Evolutionary conservation across 805 yeast species (phyloP).

Genomic region (Teunomyces cretensis): DNA sequence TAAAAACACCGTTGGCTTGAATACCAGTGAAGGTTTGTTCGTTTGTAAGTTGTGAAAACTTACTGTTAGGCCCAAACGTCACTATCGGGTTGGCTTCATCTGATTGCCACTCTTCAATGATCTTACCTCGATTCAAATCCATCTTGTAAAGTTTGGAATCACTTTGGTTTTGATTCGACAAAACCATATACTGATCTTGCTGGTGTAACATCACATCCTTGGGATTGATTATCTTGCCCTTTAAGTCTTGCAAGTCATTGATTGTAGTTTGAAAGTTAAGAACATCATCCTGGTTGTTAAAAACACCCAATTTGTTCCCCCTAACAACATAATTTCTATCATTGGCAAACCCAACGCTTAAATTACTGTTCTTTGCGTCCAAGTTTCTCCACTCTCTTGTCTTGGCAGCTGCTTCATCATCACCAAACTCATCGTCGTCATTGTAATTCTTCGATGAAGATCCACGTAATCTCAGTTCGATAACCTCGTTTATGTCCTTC

Average conservation of each 20-base stretch:
- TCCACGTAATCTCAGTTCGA: not conserved
- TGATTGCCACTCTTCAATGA: constrained; percentile 84
- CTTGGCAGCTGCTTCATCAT: constrained; percentile 35
- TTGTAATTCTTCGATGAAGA: not conserved
- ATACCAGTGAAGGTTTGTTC: constrained; percentile 78
- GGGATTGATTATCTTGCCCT: constrained; percentile 55
- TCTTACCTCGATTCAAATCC: constrained; percentile 77
- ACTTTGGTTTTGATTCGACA: constrained; percentile 48
- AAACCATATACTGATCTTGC: constrained; percentile 65
- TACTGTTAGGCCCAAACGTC: constrained; percentile 66
- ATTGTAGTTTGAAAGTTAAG: constrained; percentile 70
- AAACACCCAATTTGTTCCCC: constrained; percentile 79
- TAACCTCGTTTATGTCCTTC: constrained; percentile 8
- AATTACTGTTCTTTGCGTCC: constrained; percentile 54
- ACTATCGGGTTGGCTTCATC: constrained; percentile 48
- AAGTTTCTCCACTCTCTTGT: constrained; percentile 8
- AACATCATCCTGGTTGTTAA: constrained; percentile 54
- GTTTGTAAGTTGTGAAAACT: constrained; percentile 68
- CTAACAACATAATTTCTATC: constrained; percentile 78
- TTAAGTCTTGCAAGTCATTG: constrained; percentile 48
- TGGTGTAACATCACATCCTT: constrained; percentile 71
- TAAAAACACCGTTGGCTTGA: constrained; percentile 63
- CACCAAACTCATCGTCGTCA: constrained; percentile 33
- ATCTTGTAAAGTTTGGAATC: constrained; percentile 57
- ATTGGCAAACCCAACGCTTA: constrained; percentile 69